These are phyloP conservation scores for Apocynum venetum DNA, from an alignment of 257 asterid species.

Conservation along the genomic window DNA sequence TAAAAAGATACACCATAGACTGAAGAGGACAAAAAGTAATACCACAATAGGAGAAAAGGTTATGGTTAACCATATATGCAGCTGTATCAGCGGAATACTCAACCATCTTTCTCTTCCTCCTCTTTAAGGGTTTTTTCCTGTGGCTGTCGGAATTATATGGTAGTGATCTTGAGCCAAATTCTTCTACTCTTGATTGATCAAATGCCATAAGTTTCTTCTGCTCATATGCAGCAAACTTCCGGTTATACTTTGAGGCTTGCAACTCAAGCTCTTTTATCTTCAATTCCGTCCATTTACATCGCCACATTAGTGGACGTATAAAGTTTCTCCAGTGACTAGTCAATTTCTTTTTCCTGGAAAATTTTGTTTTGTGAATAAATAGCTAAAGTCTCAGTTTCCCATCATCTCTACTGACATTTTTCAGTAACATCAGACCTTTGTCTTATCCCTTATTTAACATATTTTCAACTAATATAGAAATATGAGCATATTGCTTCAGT, in stretches of 20 bases:
- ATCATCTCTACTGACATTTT: background rate
- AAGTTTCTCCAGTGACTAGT: constrained; percentile 82
- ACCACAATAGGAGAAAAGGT: constrained; percentile 72
- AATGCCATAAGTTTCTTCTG: constrained; percentile 34
- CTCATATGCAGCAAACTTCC: constrained; percentile 39
- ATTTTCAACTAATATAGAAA: background rate
- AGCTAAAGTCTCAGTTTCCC: background rate
- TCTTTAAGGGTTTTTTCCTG: constrained; percentile 47
- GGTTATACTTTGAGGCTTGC: constrained; percentile 52
- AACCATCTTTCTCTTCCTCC: constrained; percentile 68
- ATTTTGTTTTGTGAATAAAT: constrained; percentile 2
- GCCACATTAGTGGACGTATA: constrained; percentile 86
- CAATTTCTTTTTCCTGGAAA: constrained; percentile 73
- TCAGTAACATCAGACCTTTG: background rate
- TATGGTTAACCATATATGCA: constrained; percentile 60
- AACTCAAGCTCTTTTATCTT: constrained; percentile 63
- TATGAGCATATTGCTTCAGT: background rate
- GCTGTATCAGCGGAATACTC: constrained; percentile 50
- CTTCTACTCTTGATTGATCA: constrained; percentile 42
- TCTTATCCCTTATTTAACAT: background rate
- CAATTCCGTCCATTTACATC: constrained; percentile 89
- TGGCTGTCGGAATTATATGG: constrained; percentile 40
- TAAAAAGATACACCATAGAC: background rate
- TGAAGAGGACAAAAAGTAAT: constrained; percentile 3
- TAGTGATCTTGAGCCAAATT: constrained; percentile 52